phyloP scores from a whole-genome alignment of 2,329 filamentous ascomycete species.

The Aspergillus pseudotamarii region DNA sequence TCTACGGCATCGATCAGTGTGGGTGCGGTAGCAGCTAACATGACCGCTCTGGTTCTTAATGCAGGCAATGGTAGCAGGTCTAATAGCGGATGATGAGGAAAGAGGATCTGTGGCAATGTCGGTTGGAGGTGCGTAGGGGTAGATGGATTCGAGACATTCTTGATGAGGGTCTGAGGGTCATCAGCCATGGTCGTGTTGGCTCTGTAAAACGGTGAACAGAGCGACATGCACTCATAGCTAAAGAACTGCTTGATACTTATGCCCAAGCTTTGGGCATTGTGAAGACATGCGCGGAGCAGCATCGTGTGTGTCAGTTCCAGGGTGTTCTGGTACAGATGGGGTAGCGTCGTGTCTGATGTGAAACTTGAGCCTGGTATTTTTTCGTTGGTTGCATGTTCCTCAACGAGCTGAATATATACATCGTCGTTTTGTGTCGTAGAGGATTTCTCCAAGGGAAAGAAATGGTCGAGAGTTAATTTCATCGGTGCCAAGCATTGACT shows the following conservation, averaged over 20 bases:
- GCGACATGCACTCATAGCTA: slow-evolving; percentile 14
- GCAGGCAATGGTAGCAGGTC: slow-evolving; percentile 41
- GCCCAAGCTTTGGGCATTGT: slow-evolving; percentile 15
- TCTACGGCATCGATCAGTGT: slow-evolving; percentile 37
- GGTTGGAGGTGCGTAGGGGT: slow-evolving; percentile 39
- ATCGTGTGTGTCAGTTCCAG: slow-evolving; percentile 4
- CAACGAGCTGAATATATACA: not conserved
- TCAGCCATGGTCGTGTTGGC: slow-evolving; percentile 14
- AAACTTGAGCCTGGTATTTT: no score
- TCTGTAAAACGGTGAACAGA: slow-evolving; percentile 40
- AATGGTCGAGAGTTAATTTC: slow-evolving; percentile 1
- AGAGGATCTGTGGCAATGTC: slow-evolving; percentile 41
- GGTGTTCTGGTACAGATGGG: slow-evolving; percentile 6
- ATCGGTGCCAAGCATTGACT: not conserved
- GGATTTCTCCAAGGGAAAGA: not conserved
- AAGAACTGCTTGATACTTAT: slow-evolving; percentile 14
- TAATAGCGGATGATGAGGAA: slow-evolving; percentile 41
- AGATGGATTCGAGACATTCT: slow-evolving; percentile 18
- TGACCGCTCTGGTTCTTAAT: slow-evolving; percentile 37
- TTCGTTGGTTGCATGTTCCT: not conserved
- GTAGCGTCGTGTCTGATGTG: not conserved
- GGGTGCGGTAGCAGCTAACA: slow-evolving; percentile 33
- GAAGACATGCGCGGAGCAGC: slow-evolving; percentile 7
- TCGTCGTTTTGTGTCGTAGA: not conserved
- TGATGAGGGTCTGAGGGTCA: slow-evolving; percentile 26